Evolutionary conservation across 805 yeast species (phyloP), one percentile per base, ranked within the genome.

Genomic region (Schwanniomyces vanrijiae): DNA sequence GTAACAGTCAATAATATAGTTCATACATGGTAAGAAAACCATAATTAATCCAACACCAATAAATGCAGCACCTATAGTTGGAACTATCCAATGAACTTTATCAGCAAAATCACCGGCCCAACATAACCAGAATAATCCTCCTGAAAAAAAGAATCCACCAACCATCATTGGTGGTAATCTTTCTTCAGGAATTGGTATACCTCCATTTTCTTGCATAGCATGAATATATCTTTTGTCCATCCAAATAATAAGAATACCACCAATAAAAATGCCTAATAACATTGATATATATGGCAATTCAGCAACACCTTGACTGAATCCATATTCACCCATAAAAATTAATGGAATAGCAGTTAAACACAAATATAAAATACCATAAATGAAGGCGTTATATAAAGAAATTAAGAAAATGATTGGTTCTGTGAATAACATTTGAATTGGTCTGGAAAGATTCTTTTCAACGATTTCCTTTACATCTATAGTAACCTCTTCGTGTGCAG

Each of bases 241-340:
- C 57, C 66, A 71, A 39, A 84, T 67, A 57, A 84, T 77, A 48
- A 70, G 68, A 0, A 60, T 49, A 25, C 85, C 83, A 45, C 91
- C 89, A 24, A 81, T 38, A 5, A 78, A 37, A 69, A 83, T 73
- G 50, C 97, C 96, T 44, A 87, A 61, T 43, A 86, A 76, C 66
- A 91, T 71, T 18, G 88, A 85, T 47, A 90, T 63, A 71, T 89
- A 90, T 10, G 97, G 96, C 50, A 90, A 74, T 67, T 85, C 86
- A 8, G 82, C 82, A 22, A 81, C 82, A 54, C 91, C 90, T 43
- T 78, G 76, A 20, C 64, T 61, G 43, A 71, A 84, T 28, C 75
- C 75, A 59, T 90, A 89, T 43, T 84, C 84, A 37, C 51, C 64
- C 10, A 66, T 71, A 62, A 90, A 75, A 3, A 76, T 66, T 19